Evolutionary conservation across 148 eudicot genomes (phyloP), one percentile per base, ranked within the genome.

Genomic region (Dianthus caryophyllus): DNA sequence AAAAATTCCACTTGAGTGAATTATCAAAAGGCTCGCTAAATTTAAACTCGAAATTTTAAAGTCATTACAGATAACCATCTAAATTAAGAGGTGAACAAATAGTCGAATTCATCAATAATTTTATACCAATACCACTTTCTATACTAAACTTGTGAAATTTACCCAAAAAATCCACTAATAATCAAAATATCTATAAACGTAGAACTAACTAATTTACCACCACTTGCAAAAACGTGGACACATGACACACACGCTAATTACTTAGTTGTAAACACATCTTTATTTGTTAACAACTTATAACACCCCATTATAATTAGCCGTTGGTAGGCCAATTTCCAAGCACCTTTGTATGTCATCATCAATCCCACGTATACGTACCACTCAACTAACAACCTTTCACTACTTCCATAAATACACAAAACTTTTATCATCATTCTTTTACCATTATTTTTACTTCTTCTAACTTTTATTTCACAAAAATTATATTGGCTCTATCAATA

Each of bases 251-350:
- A 29, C 44, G 33, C 56, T 30, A 60, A 31, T 53, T 30, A 44
- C 24, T 48, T 44, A 27, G 75, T 30, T 64, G 68, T 64, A 67
- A 10, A 36, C 58, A 31, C 13, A 43, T 7, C 38, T 33, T 33
- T 33, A 33, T 39, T 63, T 25, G 27, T 41, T 47, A 21, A 41
- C 16, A 20, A 31, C 49, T 39, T 41, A 41, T 41, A 41, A 33
- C 4, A 33, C 7, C 3, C 7, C 7, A 33, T 33, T 33, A 33
- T 33, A n/a, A n/a, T 6, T 75, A 63, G 65, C 59, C 73, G 65
- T 69, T 75, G 62, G 68, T 18, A 54, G 62, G 66, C 78, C 74
- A 65, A 65, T 65, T n/a, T 76, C 71, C 57, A 51, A 52, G 59
- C 55, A 62, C 61, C 71, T 51, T 51, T 18, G 12, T 12, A 22